Percentiles rank a stretch among this genome's conserved stretches.
Evolutionary conservation across 805 yeast species (phyloP).

Genomic region (Suhomyces pyralidae): DNA sequence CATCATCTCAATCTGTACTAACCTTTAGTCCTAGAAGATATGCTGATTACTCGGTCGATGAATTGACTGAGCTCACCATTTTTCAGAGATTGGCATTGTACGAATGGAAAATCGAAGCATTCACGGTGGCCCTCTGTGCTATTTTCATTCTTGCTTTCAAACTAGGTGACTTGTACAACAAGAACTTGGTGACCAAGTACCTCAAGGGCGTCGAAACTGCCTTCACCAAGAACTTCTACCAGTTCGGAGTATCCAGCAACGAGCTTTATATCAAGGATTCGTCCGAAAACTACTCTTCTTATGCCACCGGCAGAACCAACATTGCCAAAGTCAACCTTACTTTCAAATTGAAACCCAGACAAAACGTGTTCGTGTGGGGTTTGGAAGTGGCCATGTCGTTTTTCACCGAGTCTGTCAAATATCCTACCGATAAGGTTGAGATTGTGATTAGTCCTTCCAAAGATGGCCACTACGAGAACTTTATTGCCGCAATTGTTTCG

Average conservation of each 20-base stretch:
- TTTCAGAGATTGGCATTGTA: slow-evolving; percentile 55
- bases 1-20: neutral
- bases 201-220: slow-evolving; percentile 49
- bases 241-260: slow-evolving; percentile 59
- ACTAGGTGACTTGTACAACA: slow-evolving; percentile 61
- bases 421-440: slow-evolving; percentile 58
- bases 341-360: slow-evolving; percentile 72
- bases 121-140: slow-evolving; percentile 51
- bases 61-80: slow-evolving; percentile 57
- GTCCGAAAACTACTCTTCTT: slow-evolving; percentile 60
- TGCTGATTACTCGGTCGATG: slow-evolving; percentile 42
- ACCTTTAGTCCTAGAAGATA: slow-evolving; percentile 10
- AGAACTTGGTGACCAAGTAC: slow-evolving; percentile 50
- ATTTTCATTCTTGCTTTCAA: slow-evolving; percentile 50
- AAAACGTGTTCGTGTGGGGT: slow-evolving; percentile 65
- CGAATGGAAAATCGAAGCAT: slow-evolving; percentile 75
- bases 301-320: slow-evolving; percentile 87
- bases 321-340: slow-evolving; percentile 60
- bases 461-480: slow-evolving; percentile 56
- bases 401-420: slow-evolving; percentile 52
- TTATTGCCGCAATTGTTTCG: slow-evolving; percentile 80
- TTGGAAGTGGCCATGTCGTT: slow-evolving; percentile 61
- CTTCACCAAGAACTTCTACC: slow-evolving; percentile 67
- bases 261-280: slow-evolving; percentile 58
- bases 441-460: slow-evolving; percentile 57